Evolutionary conservation across 305 asterid species (phyloP).

Genomic region (Fraxinus velutina): DNA sequence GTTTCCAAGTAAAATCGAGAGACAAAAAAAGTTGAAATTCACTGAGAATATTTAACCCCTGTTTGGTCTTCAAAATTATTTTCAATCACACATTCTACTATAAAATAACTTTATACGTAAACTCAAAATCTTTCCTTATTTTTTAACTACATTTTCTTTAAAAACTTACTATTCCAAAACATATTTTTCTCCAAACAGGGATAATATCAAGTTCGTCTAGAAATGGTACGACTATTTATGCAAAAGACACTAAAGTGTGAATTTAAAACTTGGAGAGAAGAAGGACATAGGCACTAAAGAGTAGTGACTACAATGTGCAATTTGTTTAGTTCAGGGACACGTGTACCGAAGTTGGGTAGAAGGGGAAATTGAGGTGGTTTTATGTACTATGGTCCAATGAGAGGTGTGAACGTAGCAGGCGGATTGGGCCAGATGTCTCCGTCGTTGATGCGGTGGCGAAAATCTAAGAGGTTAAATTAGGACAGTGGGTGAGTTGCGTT

Average conservation of each 20-base stretch:
- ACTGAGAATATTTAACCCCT: too few relatives aligned
- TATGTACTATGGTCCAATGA: constrained; percentile 5
- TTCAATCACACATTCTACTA: too few relatives aligned
- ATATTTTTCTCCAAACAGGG: too few relatives aligned
- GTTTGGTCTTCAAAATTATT: too few relatives aligned
- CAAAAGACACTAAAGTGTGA: background rate
- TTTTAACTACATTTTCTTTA: too few relatives aligned
- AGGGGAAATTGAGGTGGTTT: background rate
- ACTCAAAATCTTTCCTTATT: too few relatives aligned
- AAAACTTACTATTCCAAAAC: too few relatives aligned
- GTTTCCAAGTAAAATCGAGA: too few relatives aligned
- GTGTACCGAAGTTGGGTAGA: constrained; percentile 1
- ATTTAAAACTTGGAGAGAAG: background rate
- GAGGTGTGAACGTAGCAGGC: background rate
- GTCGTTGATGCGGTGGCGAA: constrained; percentile 5
- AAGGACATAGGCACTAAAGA: background rate
- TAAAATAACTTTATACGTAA: too few relatives aligned
- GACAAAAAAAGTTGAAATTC: too few relatives aligned
- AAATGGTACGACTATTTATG: too few relatives aligned
- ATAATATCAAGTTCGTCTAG: too few relatives aligned
- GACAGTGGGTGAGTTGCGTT: background rate
- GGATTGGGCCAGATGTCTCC: constrained; percentile 16
- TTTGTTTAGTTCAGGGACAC: background rate
- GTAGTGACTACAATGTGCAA: background rate
- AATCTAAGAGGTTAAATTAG: background rate